Evolutionary conservation across 2,329 filamentous ascomycete species (phyloP), one percentile per base, ranked within the genome.

Genomic region (Neopestalotiopsis clavispora): DNA sequence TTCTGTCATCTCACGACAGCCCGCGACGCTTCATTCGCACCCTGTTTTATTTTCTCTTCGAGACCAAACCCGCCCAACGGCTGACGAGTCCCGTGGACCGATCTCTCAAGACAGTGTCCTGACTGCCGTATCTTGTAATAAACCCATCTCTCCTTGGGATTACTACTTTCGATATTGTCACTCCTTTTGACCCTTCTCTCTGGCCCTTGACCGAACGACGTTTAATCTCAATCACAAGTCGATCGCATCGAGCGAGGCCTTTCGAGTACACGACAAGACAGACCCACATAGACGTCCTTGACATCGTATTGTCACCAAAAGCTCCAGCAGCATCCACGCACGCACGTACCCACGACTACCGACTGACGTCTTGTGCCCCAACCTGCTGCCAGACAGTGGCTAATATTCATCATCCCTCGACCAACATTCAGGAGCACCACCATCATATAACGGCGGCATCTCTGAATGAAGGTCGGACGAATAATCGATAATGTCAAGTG

Each of bases 401-500:
- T 69, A 69, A 71, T 69, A 69, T 69, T 68, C 68, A 62, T 66
- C 68, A 62, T 17, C 62, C 62, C 7, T 49, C 38, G 20, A 65
- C 62, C 38, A 14, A 30, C 30, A 38, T 34, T 62, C 12, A 59
- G 9, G 30, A 14, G 23, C 20, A 59, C 9, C 57, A 59, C 57
- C 59, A 38, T 38, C 20, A 62, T 40, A 62, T 40, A 62, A 73
- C 71, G 71, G 56, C 67, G 71, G 72, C 70, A 69, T 74, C 76
- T 76, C 73, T 80, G 75, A 86, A 85, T 84, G 34, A 86, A 80
- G 82, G 80, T 82, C 77, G 79, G 80, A 83, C 83, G 81, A 83
- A 84, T 93, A 94, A 94, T 94, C 86, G 89, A 94, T 95, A 94
- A 97, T 97, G 94, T 92, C 93, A 86, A 93, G 89, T 84, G 87